Evolutionary conservation across 768 basidiomycete species (phyloP).

Genomic region (Lyophyllum decastes): DNA sequence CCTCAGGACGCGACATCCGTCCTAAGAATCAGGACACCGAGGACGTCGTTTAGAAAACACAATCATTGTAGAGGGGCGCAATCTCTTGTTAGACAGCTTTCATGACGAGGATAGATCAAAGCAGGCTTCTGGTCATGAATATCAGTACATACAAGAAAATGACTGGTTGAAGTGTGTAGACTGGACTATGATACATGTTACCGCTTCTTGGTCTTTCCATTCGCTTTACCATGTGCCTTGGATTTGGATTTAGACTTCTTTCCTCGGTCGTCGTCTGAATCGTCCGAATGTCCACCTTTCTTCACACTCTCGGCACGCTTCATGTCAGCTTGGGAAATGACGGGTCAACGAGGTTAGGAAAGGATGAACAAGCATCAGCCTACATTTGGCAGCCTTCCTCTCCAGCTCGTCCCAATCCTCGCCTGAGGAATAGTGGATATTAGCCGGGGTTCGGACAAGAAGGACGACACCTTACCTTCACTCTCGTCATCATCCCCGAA

Average conservation of each 20-base stretch:
- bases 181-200: conserved; percentile 12
- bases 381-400: conserved; percentile 86
- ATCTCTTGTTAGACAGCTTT: no score
- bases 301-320: conserved; percentile 44
- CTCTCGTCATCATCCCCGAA: conserved; percentile 58
- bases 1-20: neutral
- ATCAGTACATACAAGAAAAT: neutral
- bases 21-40: no score
- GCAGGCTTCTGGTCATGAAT: neutral
- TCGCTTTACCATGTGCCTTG: conserved; percentile 37
- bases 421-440: conserved; percentile 40
- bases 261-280: conserved; percentile 49
- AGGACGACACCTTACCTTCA: conserved; percentile 44
- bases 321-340: conserved; percentile 42
- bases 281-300: conserved; percentile 49
- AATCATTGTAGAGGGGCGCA: neutral
- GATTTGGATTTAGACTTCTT: conserved; percentile 48
- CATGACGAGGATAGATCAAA: neutral
- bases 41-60: no score
- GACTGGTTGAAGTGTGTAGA: neutral
- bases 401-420: conserved; percentile 98
- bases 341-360: conserved; percentile 19
- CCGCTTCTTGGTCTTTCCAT: conserved; percentile 35
- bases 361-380: conserved; percentile 13
- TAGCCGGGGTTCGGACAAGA: neutral